These are phyloP conservation scores for Phytophthora citricola DNA, from an alignment of 352 stramenopile genomes.

Conservation along the genomic window DNA sequence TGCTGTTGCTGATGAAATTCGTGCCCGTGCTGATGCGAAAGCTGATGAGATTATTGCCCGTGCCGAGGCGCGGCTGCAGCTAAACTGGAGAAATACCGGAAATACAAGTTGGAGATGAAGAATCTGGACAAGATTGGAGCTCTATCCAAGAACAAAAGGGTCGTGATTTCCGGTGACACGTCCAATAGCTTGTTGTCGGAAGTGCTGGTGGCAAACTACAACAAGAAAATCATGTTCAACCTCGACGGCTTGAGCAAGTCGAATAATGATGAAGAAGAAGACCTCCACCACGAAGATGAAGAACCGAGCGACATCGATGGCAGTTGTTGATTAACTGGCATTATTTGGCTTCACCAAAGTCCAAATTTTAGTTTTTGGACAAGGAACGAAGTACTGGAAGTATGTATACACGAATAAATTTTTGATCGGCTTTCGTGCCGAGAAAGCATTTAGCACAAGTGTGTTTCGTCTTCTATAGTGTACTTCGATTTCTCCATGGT, in stretches of 20 bases:
- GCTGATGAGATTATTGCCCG: slow-evolving; percentile 53
- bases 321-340: too few relatives aligned
- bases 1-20: slow-evolving; percentile 46
- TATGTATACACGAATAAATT: too few relatives aligned
- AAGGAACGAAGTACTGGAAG: too few relatives aligned
- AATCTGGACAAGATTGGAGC: slow-evolving; percentile 47
- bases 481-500: too few relatives aligned
- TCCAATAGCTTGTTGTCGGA: slow-evolving; percentile 61
- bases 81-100: slow-evolving; percentile 52
- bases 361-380: too few relatives aligned
- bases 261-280: background rate
- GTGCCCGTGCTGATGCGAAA: slow-evolving; percentile 35
- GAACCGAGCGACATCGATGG: too few relatives aligned
- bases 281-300: background rate
- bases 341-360: too few relatives aligned
- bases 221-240: slow-evolving; percentile 61
- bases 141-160: slow-evolving; percentile 51
- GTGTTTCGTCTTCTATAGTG: too few relatives aligned
- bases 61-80: slow-evolving; percentile 45
- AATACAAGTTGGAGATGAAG: slow-evolving; percentile 54
- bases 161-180: slow-evolving; percentile 55
- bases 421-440: too few relatives aligned
- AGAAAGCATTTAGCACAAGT: too few relatives aligned
- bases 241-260: slow-evolving; percentile 22
- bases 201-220: slow-evolving; percentile 62